phyloP scores from a whole-genome alignment of 768 basidiomycete species.

The Termitomyces eurrhizus region DNA sequence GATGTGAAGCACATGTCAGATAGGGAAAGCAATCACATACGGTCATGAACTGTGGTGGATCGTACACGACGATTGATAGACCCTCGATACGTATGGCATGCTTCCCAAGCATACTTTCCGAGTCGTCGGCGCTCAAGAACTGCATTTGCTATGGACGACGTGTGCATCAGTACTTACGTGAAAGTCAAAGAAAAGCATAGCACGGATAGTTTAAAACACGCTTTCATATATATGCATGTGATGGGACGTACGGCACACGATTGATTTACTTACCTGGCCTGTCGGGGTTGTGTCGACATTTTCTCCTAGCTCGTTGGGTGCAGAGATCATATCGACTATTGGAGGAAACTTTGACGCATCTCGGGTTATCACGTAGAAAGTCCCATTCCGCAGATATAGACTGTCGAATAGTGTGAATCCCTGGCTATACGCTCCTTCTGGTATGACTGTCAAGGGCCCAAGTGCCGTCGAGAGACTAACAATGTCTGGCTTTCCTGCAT shows the following conservation, averaged over 20 bases:
- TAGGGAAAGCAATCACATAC: constrained; percentile 13
- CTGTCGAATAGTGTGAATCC: constrained; percentile 79
- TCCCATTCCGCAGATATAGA: constrained; percentile 71
- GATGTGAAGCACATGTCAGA: not conserved
- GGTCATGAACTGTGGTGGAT: constrained; percentile 23
- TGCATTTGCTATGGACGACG: constrained; percentile 22
- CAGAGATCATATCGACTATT: constrained; percentile 35
- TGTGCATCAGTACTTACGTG: not conserved
- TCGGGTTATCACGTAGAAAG: constrained; percentile 58
- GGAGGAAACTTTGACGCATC: constrained; percentile 38
- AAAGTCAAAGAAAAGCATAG: not conserved
- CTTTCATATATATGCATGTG: constrained; percentile 6
- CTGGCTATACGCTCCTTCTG: constrained; percentile 37
- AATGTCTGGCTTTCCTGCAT: not conserved
- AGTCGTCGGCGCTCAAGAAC: constrained; percentile 21
- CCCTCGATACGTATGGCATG: constrained; percentile 20
- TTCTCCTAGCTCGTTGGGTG: constrained; percentile 18
- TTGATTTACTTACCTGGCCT: constrained; percentile 22
- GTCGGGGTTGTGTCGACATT: constrained; percentile 25
- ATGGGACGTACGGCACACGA: not conserved
- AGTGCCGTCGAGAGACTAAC: not conserved
- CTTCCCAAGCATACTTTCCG: constrained; percentile 19
- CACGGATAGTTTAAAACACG: constrained; percentile 5
- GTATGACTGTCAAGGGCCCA: constrained; percentile 23
- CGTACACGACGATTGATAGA: constrained; percentile 26